phyloP scores from a whole-genome alignment of 495 filamentous ascomycete species.

The Xylaria palmicola region DNA sequence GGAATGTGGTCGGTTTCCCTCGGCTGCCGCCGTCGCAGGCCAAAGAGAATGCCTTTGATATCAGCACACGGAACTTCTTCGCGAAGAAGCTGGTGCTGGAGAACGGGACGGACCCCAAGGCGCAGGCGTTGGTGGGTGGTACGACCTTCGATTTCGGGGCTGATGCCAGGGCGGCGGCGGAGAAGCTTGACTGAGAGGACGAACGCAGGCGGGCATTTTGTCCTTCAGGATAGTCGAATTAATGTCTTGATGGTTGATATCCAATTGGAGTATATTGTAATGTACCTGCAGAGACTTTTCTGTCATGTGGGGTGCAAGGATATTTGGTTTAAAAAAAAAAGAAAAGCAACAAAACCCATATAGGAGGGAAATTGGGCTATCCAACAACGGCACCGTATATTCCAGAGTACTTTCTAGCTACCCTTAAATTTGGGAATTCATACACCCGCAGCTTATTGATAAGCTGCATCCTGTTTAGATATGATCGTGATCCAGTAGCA shows the following conservation, averaged over 20 bases:
- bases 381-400: too few relatives aligned
- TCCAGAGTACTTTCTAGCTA: too few relatives aligned
- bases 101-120: slow-evolving; percentile 24
- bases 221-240: background rate
- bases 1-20: slow-evolving; percentile 42
- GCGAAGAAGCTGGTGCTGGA: slow-evolving; percentile 24
- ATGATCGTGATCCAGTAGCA: too few relatives aligned
- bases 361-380: too few relatives aligned
- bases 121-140: slow-evolving; percentile 19
- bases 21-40: slow-evolving; percentile 4
- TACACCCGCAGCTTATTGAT: too few relatives aligned
- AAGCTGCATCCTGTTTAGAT: too few relatives aligned
- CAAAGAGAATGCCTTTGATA: slow-evolving; percentile 15
- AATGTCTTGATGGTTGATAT: background rate
- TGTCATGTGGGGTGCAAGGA: too few relatives aligned
- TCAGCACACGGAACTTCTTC: slow-evolving; percentile 18
- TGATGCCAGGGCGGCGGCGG: slow-evolving; percentile 11
- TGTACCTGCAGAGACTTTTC: too few relatives aligned
- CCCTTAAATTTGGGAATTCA: too few relatives aligned
- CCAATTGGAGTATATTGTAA: too few relatives aligned
- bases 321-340: too few relatives aligned
- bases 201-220: background rate
- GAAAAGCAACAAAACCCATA: too few relatives aligned
- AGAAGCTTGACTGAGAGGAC: slow-evolving; percentile 5
- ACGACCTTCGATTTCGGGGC: slow-evolving; percentile 25